Conservation (phyloP, 2,329 filamentous ascomycete genomes). For the Penicillium brasilianum region DNA sequence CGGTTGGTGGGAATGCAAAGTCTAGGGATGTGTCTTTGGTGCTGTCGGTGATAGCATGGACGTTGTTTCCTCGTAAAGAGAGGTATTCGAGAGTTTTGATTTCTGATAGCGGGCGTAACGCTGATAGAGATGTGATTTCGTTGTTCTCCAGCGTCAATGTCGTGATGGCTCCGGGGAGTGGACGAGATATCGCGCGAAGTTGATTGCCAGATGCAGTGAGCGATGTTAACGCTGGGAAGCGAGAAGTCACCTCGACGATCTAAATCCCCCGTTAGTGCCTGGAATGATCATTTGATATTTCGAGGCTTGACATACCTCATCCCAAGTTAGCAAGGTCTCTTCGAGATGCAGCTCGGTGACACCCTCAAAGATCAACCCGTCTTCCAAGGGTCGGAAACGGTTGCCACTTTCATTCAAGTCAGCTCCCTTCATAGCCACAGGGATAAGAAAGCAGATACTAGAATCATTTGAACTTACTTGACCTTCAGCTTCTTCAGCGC, state of each 20-base stretch:
- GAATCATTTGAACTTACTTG: conserved; percentile 60
- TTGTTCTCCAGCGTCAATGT: conserved; percentile 58
- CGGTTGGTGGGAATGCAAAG: conserved; percentile 58
- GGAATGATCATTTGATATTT: conserved; percentile 8
- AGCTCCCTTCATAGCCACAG: conserved; percentile 9
- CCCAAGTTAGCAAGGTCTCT: conserved; percentile 70
- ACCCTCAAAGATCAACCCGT: conserved; percentile 52
- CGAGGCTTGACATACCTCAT: conserved; percentile 59
- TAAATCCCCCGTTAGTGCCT: conserved; percentile 25
- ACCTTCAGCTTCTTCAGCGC: conserved; percentile 69
- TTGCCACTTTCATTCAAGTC: conserved; percentile 67
- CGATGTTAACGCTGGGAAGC: conserved; percentile 43
- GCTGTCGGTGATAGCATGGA: conserved; percentile 55
- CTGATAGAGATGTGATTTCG: conserved; percentile 41
- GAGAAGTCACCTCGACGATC: conserved; percentile 42
- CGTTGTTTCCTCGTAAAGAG: conserved; percentile 75
- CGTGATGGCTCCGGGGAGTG: conserved; percentile 46
- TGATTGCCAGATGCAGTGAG: conserved; percentile 46
- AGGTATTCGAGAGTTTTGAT: conserved; percentile 59
- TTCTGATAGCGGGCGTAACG: conserved; percentile 55
- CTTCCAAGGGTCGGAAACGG: conserved; percentile 57
- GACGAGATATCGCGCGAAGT: conserved; percentile 36
- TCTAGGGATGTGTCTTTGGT: conserved; percentile 36
- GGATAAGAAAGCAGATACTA: not conserved
- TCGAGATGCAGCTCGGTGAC: conserved; percentile 69